A percentile compares a stretch with the other conserved stretches of the same genome.
Conservation (phyloP, 345 rosid genomes). For the Eucalyptus melliodora region DNA sequence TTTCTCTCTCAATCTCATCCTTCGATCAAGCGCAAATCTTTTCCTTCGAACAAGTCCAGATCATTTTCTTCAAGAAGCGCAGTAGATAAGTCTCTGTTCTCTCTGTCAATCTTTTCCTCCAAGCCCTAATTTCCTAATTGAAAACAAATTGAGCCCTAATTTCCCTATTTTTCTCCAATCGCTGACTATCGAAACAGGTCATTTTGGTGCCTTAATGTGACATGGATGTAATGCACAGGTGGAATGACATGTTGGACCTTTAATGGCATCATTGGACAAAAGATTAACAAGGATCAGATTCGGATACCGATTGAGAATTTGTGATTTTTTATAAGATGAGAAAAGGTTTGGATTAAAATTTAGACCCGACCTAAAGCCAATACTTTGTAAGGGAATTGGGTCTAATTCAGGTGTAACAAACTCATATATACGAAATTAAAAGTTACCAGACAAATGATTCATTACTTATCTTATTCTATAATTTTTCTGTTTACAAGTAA, state of each 20-base stretch:
- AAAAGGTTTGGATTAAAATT: not conserved
- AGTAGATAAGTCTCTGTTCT: too few relatives aligned
- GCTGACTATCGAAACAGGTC: not conserved
- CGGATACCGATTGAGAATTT: too few relatives aligned
- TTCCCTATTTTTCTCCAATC: not conserved
- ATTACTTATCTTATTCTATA: not conserved
- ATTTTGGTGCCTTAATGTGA: not conserved
- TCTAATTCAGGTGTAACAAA: not conserved
- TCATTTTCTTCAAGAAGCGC: too few relatives aligned
- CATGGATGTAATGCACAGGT: not conserved
- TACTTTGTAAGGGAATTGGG: too few relatives aligned
- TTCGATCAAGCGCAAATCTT: too few relatives aligned
- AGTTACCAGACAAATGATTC: not conserved
- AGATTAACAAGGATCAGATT: not conserved
- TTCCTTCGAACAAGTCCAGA: too few relatives aligned
- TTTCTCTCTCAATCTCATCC: too few relatives aligned
- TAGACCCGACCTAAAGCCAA: not conserved
- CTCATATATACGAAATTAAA: not conserved
- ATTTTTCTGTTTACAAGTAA: not conserved
- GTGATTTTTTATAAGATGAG: not conserved
- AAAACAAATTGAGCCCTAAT: not conserved
- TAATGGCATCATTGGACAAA: not conserved
- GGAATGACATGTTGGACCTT: not conserved
- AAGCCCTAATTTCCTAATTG: not conserved
- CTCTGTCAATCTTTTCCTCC: not conserved